Percentiles rank a stretch among this genome's conserved stretches.
These are phyloP conservation scores for Cadophora sp. DNA, from an alignment of 2,329 filamentous ascomycete species.

Conservation along the genomic window DNA sequence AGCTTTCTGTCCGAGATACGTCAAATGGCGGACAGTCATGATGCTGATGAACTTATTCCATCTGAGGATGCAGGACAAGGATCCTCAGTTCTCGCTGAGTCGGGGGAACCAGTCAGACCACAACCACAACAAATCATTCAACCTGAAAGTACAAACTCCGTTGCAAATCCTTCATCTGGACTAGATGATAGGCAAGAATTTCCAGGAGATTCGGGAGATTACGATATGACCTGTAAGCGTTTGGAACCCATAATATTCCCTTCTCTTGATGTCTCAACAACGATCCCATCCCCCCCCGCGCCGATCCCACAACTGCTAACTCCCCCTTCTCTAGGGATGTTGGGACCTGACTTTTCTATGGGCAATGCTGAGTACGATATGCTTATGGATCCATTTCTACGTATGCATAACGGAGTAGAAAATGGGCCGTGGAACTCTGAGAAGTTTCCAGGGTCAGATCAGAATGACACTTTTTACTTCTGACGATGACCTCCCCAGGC, in stretches of 20 bases:
- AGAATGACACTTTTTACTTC: conserved; percentile 13
- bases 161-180: not conserved
- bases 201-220: not conserved
- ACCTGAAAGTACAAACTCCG: not conserved
- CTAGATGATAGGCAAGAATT: not conserved
- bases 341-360: conserved; percentile 8
- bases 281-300: too few species aligned
- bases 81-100: not conserved
- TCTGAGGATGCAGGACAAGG: not conserved
- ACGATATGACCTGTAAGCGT: conserved; percentile 3
- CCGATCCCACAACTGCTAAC: not conserved
- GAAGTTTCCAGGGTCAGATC: conserved; percentile 1
- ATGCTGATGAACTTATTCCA: conserved; percentile 2
- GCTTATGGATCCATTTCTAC: conserved; percentile 12
- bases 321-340: not conserved
- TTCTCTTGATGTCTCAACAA: not conserved
- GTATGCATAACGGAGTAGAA: conserved; percentile 2
- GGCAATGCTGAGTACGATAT: conserved; percentile 13
- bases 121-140: not conserved
- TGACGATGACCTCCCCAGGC: too few species aligned
- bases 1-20: conserved; percentile 1
- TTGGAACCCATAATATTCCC: not conserved
- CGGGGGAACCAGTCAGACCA: not conserved
- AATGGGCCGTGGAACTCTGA: conserved; percentile 1
- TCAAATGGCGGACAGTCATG: not conserved